A percentile compares a stretch with the other conserved stretches of the same genome.
phyloP scores from a whole-genome alignment of 2,329 filamentous ascomycete species.

The Diaporthe citrichinensis region DNA sequence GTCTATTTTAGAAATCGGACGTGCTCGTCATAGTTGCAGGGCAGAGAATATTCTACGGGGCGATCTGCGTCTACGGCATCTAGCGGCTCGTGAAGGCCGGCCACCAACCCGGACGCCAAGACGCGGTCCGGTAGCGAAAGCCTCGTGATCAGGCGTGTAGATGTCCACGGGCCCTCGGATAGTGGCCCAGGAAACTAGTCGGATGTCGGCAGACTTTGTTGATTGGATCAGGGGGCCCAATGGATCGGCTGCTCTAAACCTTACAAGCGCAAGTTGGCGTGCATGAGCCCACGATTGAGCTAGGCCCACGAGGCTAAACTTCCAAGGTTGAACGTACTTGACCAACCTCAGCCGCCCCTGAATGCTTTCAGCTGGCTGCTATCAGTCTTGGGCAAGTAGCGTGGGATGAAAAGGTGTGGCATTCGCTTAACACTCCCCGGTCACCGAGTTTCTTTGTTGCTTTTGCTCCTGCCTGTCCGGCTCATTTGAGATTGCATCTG shows the following conservation, averaged over 20 bases:
- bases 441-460: background rate
- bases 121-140: constrained; percentile 15
- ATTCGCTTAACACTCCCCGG: background rate
- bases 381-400: background rate
- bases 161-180: constrained; percentile 20
- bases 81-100: constrained; percentile 1
- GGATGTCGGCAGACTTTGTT: constrained; percentile 14
- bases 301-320: constrained; percentile 5
- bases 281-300: background rate
- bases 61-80: background rate
- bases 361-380: constrained; percentile 5
- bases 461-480: background rate
- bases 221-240: background rate
- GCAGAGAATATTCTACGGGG: background rate
- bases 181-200: constrained; percentile 1
- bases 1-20: background rate
- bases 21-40: background rate
- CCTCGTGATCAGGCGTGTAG: constrained; percentile 20
- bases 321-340: background rate
- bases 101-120: constrained; percentile 1
- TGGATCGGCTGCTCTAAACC: background rate
- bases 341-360: background rate
- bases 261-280: constrained; percentile 4
- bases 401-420: constrained; percentile 3
- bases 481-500: background rate